Base-by-base conservation (phyloP, 805 yeast species). In the Candida pseudoglaebosa region DNA sequence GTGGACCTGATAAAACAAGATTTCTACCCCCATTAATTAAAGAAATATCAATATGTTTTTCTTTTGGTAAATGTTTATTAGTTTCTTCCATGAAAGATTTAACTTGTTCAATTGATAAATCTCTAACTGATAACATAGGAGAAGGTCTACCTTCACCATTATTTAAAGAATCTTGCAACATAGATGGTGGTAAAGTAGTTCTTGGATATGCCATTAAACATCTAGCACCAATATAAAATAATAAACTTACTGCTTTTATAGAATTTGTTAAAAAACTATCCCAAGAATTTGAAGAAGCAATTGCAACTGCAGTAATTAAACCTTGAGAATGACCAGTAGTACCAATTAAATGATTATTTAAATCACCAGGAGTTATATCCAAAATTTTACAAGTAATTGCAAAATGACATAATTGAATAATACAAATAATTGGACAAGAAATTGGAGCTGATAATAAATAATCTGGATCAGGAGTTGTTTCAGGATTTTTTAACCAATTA, bases 101-200 rank as follows among this genome's bases (percentile, higher is more conserved):
- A 41, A 91, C 93, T 67, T 87, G 90, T 31, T 77, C 81, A 50
- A 74, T 70, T 15, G 95, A 77, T 57, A 93, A 75, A 62, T 90
- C 96, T 62, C 96, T 82, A 45, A 93, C 77, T 8, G 97, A 84
- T 61, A 93, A 78, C 99, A 93, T 93, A 50, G 99, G 99, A 49
- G 95, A 84, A 46, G 99, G 99, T 53, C 78, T 74, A 53, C 99
- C 99, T 71, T 93, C 99, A 53, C 91, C 91, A 59, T 88, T 82
- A 55, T 87, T 95, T 59, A 84, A 79, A 18, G 95, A 84, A 65
- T 93, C 99, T 61, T 87, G 87, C 51, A 90, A 78, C 63, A 86
- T 85, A 16, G 95, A 77, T 42, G 99, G 99, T 30, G 99, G 89
- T 59, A 93, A 75, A 28, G 95, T 84, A 34, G 98, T 93, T 56